Percentiles rank a stretch among this genome's conserved stretches.
These are phyloP conservation scores for Leccinum broughii DNA, from an alignment of 768 basidiomycete genomes.

Conservation along the genomic window DNA sequence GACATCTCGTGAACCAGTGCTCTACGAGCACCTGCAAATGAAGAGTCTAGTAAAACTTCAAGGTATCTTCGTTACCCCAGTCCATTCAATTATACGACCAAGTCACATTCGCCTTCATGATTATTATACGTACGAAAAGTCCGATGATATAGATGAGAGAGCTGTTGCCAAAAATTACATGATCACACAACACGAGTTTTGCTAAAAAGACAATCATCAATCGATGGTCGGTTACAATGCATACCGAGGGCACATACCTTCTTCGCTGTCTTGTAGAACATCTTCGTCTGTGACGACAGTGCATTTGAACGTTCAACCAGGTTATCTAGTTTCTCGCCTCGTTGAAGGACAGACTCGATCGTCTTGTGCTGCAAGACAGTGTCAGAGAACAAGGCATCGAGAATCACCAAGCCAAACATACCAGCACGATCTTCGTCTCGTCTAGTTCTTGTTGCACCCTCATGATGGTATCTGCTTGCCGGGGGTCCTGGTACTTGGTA, in stretches of 20 bases:
- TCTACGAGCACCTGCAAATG: background rate
- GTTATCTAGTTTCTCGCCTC: conserved; percentile 96
- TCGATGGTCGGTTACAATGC: background rate
- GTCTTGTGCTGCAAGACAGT: conserved; percentile 82
- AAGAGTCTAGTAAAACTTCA: background rate
- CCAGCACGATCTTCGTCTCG: conserved; percentile 98
- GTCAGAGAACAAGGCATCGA: background rate
- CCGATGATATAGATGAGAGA: conserved; percentile 16
- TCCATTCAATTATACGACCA: background rate
- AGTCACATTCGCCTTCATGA: conserved; percentile 1
- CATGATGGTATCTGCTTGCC: conserved; percentile 98
- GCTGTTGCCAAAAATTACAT: conserved; percentile 55
- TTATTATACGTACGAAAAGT: conserved; percentile 25
- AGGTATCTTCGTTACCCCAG: background rate
- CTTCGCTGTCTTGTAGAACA: conserved; percentile 99
- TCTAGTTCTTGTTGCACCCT: conserved; percentile 96
- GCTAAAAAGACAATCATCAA: conserved; percentile 46
- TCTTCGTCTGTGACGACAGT: conserved; percentile 88
- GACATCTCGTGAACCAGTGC: background rate
- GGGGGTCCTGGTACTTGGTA: conserved; percentile 94
- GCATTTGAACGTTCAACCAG: conserved; percentile 92
- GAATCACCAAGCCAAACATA: conserved; percentile 40
- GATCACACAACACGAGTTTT: conserved; percentile 94
- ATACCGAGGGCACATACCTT: conserved; percentile 57
- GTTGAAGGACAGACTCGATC: conserved; percentile 93